Evolutionary conservation across 352 stramenopile genomes (phyloP), one percentile per base, ranked within the genome.

Genomic region (Aphanomyces cochlioides): DNA sequence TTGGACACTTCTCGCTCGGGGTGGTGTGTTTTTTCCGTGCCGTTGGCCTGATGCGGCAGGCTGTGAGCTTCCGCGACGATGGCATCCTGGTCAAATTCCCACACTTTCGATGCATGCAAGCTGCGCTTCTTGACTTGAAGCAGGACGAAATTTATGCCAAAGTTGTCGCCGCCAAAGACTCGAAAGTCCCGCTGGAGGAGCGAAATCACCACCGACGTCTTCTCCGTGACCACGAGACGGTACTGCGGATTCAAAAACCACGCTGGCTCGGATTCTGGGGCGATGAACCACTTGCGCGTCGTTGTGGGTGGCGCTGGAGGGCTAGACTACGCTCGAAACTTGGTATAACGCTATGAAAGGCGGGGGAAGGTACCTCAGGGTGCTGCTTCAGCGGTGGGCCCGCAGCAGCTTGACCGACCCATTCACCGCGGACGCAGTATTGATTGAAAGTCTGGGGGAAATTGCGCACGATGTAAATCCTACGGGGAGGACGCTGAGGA

Each of bases 231-330:
- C 0, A 75, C 78, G 19, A 97, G 64, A 39, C 85, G 88, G 72
- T 91, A 97, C 77, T 97, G 90, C 7, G 89, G 91, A 67, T 97
- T 97, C 43, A 92, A 90, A 74, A 96, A 90, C 91, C 91, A 97
- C 50, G 86, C 91, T 6, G 88, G 75, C 56, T 97, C 90, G 7
- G 77, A 81, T 66, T 97, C 90, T 2, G 63, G 61, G 37, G 88
- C 64, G 39, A 90, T 81, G 19, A 56, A 75, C 84, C 85, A 93
- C 47, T 85, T 81, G 6, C 64, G 64, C 7, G 40, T 37, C 3
- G 64, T 3, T 15, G 7, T 21, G 5, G 48, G 34, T 3, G 54
- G 36, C 54, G 54, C 19, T 1, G 15, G 15, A 28, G 50, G 15
- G 21, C 13, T 53, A 53, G 13, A 1, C 13, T n/a, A n/a, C 13